Evolutionary conservation across 192 early-diverging fungal species (phyloP), one percentile per base, ranked within the genome.

Genomic region (Coemansia sp.): DNA sequence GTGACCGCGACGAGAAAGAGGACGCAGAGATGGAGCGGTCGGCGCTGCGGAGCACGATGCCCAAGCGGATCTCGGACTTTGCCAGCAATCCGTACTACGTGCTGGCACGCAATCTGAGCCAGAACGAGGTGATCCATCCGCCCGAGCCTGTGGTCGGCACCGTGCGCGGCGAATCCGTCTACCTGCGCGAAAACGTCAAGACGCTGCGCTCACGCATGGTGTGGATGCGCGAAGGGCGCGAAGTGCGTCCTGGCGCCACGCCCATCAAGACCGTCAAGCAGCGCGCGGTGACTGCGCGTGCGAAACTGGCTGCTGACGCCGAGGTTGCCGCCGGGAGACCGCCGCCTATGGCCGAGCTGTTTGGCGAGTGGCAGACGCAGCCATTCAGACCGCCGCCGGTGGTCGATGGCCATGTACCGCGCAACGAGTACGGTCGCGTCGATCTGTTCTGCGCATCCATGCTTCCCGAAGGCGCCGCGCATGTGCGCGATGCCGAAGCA

Each of bases 321-420:
- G 59, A 65, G 56, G 50, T 41, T 19, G 69, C 63, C 15, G 56
- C 61, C 8, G 74, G 67, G 6, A 11, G 32, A 9, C 63, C 61
- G 44, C 63, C 61, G 44, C 63, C 56, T 13, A 58, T 58, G 0
- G 18, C 48, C 4, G 66, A 56, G 47, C 77, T 93, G 38, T 97
- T 86, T 73, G 96, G 90, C 40, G 89, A 90, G 61, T 97, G 94
- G 95, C 95, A 98, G 77, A 97, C 95, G 10, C 84, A 86, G 42
- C 64, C 71, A 15, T 91, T 90, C 72, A 58, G 74, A 23, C 79
- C 93, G 0, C 79, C 84, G 47, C 85, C 86, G 40, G 82, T 96
- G 10, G 69, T 82, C 9, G 76, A 92, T 23, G 95, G 95, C 9
- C 86, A 72, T 32, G 89, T 98, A 15, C 92, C 95, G 9, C 84